Base-by-base conservation (phyloP, 345 rosid genomes). In the Acer saccharum region DNA sequence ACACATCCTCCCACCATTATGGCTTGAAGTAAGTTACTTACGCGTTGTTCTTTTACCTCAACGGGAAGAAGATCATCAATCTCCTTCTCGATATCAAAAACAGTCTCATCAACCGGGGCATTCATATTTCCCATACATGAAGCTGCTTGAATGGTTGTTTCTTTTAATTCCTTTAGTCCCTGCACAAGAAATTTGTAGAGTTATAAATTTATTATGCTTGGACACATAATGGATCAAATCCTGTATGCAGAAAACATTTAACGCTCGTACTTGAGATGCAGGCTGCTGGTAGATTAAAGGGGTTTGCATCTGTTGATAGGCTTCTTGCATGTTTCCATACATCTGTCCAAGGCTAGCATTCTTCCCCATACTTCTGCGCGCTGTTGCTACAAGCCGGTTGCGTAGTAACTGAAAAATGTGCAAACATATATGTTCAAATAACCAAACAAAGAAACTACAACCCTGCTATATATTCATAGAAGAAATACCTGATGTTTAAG, bases 301-400 rank as follows among this genome's bases (percentile, higher is more conserved):
- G 63, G 97, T 93, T 87, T 93, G 98, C 92, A 95, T 92, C 77
- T 92, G 94, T 68, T 81, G 86, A 84, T 93, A 95, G 27, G 71
- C 89, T 72, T 92, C 95, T 82, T 91, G 92, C 98, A 95, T 92
- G 74, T 84, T 92, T 67, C 84, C 91, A 76, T 93, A 95, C 84
- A 95, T 61, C 76, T 93, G 95, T 69, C 92, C 94, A 77, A 93
- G 80, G 87, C 91, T 94, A 23, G 94, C 91, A 67, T 95, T 94
- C 81, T 87, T 87, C 57, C 72, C 73, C 11, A 94, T 91, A 69
- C 98, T 87, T 75, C 69, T 83, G 16, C 90, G 89, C 6, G 94
- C 98, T 14, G 92, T 79, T 44, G 92, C 83, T 8, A 88, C 94
- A 52, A 95, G 91, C 58, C 90, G 89, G 84, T 94, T 95, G 25